Percentiles rank a stretch among this genome's conserved stretches.
Evolutionary conservation across 1,139 yeast genomes (phyloP).

Genomic region (Candida glucosophila): DNA sequence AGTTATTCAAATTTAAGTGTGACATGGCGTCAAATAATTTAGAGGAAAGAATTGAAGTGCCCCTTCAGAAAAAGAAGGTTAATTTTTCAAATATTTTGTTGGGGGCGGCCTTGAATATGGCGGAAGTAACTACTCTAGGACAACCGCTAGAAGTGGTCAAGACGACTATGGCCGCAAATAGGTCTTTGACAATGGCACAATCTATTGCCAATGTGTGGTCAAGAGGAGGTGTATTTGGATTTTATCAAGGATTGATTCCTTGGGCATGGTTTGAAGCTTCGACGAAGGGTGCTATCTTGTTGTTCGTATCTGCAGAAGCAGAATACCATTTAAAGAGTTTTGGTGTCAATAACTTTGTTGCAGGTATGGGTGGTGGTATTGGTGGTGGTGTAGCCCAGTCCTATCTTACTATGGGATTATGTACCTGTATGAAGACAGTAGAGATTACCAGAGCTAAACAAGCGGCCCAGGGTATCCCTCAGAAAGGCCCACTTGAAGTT

Average conservation of each 20-base stretch:
- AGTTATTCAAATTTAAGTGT: too few relatives aligned
- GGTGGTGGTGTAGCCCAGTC: conserved; percentile 95
- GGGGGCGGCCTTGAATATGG: conserved; percentile 89
- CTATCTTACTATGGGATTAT: conserved; percentile 92
- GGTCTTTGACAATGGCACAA: conserved; percentile 57
- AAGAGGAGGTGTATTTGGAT: conserved; percentile 86
- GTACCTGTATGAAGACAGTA: conserved; percentile 97
- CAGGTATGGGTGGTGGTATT: conserved; percentile 95
- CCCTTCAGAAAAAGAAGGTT: conserved; percentile 77
- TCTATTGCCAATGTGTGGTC: conserved; percentile 78
- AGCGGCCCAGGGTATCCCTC: conserved; percentile 52
- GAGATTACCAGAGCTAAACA: conserved; percentile 89
- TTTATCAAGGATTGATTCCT: conserved; percentile 95
- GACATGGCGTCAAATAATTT: too few relatives aligned
- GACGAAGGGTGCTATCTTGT: conserved; percentile 94
- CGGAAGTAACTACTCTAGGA: conserved; percentile 90
- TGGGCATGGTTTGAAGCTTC: conserved; percentile 99
- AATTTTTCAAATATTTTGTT: conserved; percentile 81
- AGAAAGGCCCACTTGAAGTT: conserved; percentile 76
- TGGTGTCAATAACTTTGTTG: conserved; percentile 63
- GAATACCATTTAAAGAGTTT: conserved; percentile 65
- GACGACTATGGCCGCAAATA: conserved; percentile 97
- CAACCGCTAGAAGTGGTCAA: conserved; percentile 94
- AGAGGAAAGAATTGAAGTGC: neutral
- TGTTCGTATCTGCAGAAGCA: conserved; percentile 87